phyloP scores from a whole-genome alignment of 495 filamentous ascomycete species.

The Lophiotrema nucula region DNA sequence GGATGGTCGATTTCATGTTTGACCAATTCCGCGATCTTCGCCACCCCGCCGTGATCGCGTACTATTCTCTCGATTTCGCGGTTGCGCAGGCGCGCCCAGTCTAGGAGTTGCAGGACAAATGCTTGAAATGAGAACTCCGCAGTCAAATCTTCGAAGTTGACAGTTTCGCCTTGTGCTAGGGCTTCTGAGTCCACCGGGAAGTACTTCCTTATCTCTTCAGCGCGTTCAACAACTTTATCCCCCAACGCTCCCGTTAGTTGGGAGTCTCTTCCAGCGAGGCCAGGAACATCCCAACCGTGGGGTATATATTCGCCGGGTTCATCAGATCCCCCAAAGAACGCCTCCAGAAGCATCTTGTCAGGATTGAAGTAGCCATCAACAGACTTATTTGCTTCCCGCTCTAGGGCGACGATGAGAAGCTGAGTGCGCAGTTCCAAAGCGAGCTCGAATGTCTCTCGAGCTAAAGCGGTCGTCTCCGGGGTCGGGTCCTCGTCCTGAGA shows the following conservation, averaged over 20 bases:
- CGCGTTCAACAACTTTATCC: slow-evolving; percentile 23
- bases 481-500: slow-evolving; percentile 6
- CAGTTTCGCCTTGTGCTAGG: slow-evolving; percentile 16
- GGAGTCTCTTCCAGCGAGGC: not conserved
- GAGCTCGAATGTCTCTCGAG: slow-evolving; percentile 40
- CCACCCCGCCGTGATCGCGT: slow-evolving; percentile 5
- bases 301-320: not conserved
- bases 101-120: slow-evolving; percentile 28
- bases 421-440: slow-evolving; percentile 47
- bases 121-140: slow-evolving; percentile 34
- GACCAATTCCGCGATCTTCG: not conserved
- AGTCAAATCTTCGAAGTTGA: slow-evolving; percentile 39
- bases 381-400: not conserved
- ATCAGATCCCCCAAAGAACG: slow-evolving; percentile 8
- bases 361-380: slow-evolving; percentile 35
- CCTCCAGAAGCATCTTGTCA: slow-evolving; percentile 26
- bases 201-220: slow-evolving; percentile 32
- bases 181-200: slow-evolving; percentile 27
- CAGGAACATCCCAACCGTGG: slow-evolving; percentile 20
- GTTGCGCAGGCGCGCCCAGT: slow-evolving; percentile 27
- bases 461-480: slow-evolving; percentile 24
- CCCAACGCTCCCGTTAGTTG: not conserved
- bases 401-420: slow-evolving; percentile 36
- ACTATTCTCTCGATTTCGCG: slow-evolving; percentile 16
- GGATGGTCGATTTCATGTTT: slow-evolving; percentile 1